A percentile compares a stretch with the other conserved stretches of the same genome.
Evolutionary conservation across 2,329 filamentous ascomycete species (phyloP).

Genomic region (Ophiostoma sp.): DNA sequence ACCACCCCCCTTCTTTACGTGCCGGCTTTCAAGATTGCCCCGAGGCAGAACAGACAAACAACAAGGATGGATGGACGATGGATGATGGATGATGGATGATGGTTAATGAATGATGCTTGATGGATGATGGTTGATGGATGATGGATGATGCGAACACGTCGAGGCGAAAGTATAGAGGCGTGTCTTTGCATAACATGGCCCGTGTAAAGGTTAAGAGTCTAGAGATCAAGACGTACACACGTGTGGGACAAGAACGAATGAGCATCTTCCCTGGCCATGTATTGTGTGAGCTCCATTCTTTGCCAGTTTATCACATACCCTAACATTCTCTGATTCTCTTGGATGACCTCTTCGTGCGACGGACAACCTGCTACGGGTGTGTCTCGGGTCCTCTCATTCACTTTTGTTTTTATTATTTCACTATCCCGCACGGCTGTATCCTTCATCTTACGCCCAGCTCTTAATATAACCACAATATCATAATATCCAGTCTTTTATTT

Average conservation of each 20-base stretch:
- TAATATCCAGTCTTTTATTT: not conserved
- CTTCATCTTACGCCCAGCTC: not conserved
- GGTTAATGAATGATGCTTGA: too few relatives aligned
- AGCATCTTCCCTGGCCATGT: not conserved
- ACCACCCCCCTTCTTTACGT: too few relatives aligned
- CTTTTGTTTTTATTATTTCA: not conserved
- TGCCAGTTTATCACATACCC: not conserved
- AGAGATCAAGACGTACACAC: not conserved
- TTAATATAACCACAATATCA: not conserved
- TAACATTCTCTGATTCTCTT: not conserved
- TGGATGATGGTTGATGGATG: too few relatives aligned
- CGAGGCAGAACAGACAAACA: too few relatives aligned
- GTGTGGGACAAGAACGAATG: not conserved
- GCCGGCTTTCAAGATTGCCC: too few relatives aligned
- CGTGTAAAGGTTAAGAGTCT: not conserved
- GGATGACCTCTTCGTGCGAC: not conserved
- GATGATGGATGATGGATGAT: too few relatives aligned
- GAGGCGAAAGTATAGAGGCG: not conserved
- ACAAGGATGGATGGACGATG: too few relatives aligned
- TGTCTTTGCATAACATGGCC: conserved; percentile 2
- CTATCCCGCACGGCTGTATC: not conserved
- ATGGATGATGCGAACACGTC: too few relatives aligned
- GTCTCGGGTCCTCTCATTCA: not conserved
- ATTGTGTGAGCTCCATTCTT: not conserved
- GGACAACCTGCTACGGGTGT: not conserved